Base-by-base conservation (phyloP, 176 grass and related monocot genomes). In the Metroxylon sagu region DNA sequence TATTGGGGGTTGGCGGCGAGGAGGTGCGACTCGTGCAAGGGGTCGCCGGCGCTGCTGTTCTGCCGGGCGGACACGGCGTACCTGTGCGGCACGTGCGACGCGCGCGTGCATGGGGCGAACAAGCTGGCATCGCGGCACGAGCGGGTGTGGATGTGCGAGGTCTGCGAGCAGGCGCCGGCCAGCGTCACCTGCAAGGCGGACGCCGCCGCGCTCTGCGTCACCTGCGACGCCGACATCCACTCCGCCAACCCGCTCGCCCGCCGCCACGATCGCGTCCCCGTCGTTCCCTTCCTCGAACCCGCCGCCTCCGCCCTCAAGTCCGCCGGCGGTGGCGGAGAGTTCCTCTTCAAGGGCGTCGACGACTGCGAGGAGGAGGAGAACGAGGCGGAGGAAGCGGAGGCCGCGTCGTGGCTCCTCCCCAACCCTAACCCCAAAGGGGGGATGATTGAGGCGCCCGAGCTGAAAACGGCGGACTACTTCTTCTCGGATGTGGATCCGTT, bases 231-330 rank as follows among this genome's bases (percentile, higher is more conserved):
- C 51, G 52, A 67, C 27, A 67, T 67, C 65, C 52, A 67, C 52
- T 55, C 65, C 65, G 65, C 65, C 27, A 67, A 67, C 65, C 52
- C 52, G n/a, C 65, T 67, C 51, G 52, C 65, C 15, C n/a, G 65
- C 50, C 65, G 65, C 27, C 52, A 67, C 52, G 28, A 67, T 17
- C 52, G 65, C 16, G 26, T n/a, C n/a, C 65, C 65, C 27, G 6
- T 67, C n/a, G 18, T 54, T 17, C 65, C 65, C 50, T 67, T 67
- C 65, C 5, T 67, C 25, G 65, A 67, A n/a, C 51, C 51, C 26
- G 17, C 16, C 7, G 51, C 25, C 8, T 16, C n/a, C 51, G 49
- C 51, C 1, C 26, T 67, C 15, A 55, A 55, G 28, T 52, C 50
- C 17, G 53, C 65, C 5, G 27, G 64, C 49, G 6, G 50, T 25